Evolutionary conservation across 306 rosid species (phyloP).

Genomic region (Prunus campanulata): DNA sequence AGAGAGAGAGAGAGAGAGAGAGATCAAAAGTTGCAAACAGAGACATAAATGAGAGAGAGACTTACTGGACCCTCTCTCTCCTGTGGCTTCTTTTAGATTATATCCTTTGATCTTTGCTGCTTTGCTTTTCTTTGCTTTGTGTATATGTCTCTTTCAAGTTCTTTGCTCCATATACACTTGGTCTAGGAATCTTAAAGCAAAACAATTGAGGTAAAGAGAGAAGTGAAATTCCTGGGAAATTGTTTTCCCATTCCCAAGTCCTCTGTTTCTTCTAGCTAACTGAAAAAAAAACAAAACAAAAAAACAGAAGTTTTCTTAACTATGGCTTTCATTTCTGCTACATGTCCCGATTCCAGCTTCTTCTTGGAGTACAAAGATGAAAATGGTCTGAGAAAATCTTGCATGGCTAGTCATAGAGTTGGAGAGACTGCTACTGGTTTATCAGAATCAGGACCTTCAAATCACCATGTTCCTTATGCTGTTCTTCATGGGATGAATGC

Average conservation of each 20-base stretch:
- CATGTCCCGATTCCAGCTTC: conserved; percentile 36
- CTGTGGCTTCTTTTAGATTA: conserved; percentile 26
- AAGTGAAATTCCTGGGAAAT: not conserved
- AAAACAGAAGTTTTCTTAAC: not conserved
- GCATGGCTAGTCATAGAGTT: conserved; percentile 80
- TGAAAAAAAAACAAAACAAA: not conserved
- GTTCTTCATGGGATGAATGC: conserved; percentile 66
- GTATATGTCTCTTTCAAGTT: conserved; percentile 16
- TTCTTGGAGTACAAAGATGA: conserved; percentile 37
- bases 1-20: too few species aligned
- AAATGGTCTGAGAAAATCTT: conserved; percentile 42
- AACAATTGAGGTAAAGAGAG: conserved; percentile 38
- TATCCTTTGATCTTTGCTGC: conserved; percentile 45
- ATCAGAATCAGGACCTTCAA: conserved; percentile 73
- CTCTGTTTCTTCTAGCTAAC: conserved; percentile 23
- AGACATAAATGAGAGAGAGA: conserved; percentile 45
- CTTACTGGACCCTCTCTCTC: conserved; percentile 26
- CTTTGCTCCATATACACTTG: conserved; percentile 33
- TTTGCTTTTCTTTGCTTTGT: conserved; percentile 18
- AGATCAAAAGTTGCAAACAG: conserved; percentile 31
- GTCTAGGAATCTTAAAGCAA: conserved; percentile 21
- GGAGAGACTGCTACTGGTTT: conserved; percentile 56
- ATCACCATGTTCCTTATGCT: conserved; percentile 65
- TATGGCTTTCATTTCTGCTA: conserved; percentile 24
- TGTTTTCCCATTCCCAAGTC: conserved; percentile 14